Evolutionary conservation across 2,329 filamentous ascomycete genomes (phyloP).

Genomic region (Penicillium crustosum): DNA sequence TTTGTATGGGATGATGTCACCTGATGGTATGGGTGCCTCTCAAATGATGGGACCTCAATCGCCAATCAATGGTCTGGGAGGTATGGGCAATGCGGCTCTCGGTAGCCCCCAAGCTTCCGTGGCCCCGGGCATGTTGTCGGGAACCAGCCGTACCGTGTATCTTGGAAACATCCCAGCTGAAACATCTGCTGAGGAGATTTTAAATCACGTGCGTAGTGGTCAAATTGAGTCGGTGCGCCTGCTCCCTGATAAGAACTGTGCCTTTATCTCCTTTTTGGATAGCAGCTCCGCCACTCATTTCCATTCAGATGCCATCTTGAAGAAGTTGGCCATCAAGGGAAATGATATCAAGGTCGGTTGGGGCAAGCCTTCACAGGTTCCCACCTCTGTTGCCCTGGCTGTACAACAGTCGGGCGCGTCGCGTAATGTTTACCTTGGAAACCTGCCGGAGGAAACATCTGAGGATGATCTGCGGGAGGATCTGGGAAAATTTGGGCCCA

Average conservation of each 20-base stretch:
- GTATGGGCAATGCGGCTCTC: constrained; percentile 59
- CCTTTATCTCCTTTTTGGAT: constrained; percentile 98
- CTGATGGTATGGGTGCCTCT: constrained; percentile 76
- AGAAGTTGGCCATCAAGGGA: constrained; percentile 97
- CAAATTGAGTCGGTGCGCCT: constrained; percentile 99
- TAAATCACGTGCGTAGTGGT: constrained; percentile 92
- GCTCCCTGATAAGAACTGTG: constrained; percentile 98
- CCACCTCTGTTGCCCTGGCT: constrained; percentile 92
- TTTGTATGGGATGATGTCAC: constrained; percentile 80
- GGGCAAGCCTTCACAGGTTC: constrained; percentile 98
- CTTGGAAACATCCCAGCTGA: constrained; percentile 98
- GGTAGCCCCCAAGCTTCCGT: constrained; percentile 71
- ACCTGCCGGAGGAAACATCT: constrained; percentile 81
- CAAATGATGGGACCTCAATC: constrained; percentile 85
- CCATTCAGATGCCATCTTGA: constrained; percentile 98
- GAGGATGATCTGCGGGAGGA: constrained; percentile 95
- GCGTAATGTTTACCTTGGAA: constrained; percentile 94
- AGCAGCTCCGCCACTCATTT: constrained; percentile 98
- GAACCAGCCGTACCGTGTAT: constrained; percentile 94
- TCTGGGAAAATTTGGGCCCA: constrained; percentile 90
- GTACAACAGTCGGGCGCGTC: constrained; percentile 97
- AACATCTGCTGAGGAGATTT: constrained; percentile 92
- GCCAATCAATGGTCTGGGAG: constrained; percentile 73
- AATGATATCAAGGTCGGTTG: constrained; percentile 99
- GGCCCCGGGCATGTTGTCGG: constrained; percentile 76